A percentile compares a stretch with the other conserved stretches of the same genome.
Conservation (phyloP, 805 yeast species). For the Candida boidinii region DNA sequence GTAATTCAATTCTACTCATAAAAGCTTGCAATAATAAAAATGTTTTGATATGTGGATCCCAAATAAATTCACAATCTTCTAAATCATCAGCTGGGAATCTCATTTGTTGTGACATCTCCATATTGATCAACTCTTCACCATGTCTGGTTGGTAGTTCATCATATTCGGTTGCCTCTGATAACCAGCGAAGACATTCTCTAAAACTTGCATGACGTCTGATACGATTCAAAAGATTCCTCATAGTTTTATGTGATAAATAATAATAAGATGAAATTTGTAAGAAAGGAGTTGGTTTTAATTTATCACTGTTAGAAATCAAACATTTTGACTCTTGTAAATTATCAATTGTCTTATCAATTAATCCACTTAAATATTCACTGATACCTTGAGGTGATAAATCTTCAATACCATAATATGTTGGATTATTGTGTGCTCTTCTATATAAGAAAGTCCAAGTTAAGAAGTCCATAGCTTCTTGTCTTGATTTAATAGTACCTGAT, state of each 20-base stretch:
- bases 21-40: conserved; percentile 66
- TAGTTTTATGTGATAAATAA: conserved; percentile 85
- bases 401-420: conserved; percentile 67
- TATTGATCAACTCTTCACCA: conserved; percentile 82
- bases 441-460: conserved; percentile 70
- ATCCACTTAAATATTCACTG: conserved; percentile 45
- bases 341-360: conserved; percentile 62
- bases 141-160: conserved; percentile 87
- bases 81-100: conserved; percentile 53
- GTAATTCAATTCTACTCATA: conserved; percentile 65
- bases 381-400: conserved; percentile 50
- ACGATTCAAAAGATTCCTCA: conserved; percentile 56
- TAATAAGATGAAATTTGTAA: conserved; percentile 83
- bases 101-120: conserved; percentile 71
- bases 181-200: conserved; percentile 53
- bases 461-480: conserved; percentile 69
- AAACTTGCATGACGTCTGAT: conserved; percentile 38
- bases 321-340: conserved; percentile 70
- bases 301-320: conserved; percentile 42
- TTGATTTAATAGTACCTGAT: conserved; percentile 53
- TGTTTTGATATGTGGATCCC: conserved; percentile 85
- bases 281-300: conserved; percentile 64
- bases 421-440: conserved; percentile 69
- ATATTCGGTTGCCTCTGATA: conserved; percentile 63
- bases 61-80: conserved; percentile 52